Conservation (phyloP, 2,329 filamentous ascomycete species). For the Calycina marina region DNA sequence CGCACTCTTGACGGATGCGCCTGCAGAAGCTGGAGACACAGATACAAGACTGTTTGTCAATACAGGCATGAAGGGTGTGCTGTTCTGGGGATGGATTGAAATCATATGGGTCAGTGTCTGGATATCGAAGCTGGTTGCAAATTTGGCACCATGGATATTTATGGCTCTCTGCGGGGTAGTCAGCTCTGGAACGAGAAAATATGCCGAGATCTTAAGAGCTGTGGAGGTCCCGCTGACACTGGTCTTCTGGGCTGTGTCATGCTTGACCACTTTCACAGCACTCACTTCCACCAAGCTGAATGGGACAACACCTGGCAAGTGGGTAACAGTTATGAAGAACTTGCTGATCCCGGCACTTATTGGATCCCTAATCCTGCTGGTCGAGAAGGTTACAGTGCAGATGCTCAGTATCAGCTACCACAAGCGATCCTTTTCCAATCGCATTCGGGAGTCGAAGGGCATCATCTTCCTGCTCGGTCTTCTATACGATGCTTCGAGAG, state of each 20-base stretch:
- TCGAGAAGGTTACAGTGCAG: conserved; percentile 68
- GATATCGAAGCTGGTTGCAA: conserved; percentile 50
- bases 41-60: conserved; percentile 13
- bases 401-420: conserved; percentile 78
- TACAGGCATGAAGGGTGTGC: conserved; percentile 36
- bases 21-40: not conserved
- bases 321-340: conserved; percentile 44
- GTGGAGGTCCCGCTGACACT: conserved; percentile 53
- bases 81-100: conserved; percentile 55
- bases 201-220: conserved; percentile 48
- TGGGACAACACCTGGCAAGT: conserved; percentile 21
- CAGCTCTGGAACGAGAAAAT: conserved; percentile 56
- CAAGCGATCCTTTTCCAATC: conserved; percentile 64
- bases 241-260: conserved; percentile 52
- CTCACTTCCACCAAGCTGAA: conserved; percentile 27
- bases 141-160: conserved; percentile 44
- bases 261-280: conserved; percentile 46
- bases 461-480: conserved; percentile 69
- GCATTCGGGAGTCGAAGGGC: conserved; percentile 81
- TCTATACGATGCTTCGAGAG: conserved; percentile 79
- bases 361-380: conserved; percentile 55
- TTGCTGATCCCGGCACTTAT: conserved; percentile 54
- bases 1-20: conserved; percentile 4
- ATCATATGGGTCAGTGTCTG: conserved; percentile 54
- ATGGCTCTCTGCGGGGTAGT: conserved; percentile 57